Percentiles rank a stretch among this genome's conserved stretches.
Conservation (phyloP, 139 green algal species). For the Chloropicon primus region DNA sequence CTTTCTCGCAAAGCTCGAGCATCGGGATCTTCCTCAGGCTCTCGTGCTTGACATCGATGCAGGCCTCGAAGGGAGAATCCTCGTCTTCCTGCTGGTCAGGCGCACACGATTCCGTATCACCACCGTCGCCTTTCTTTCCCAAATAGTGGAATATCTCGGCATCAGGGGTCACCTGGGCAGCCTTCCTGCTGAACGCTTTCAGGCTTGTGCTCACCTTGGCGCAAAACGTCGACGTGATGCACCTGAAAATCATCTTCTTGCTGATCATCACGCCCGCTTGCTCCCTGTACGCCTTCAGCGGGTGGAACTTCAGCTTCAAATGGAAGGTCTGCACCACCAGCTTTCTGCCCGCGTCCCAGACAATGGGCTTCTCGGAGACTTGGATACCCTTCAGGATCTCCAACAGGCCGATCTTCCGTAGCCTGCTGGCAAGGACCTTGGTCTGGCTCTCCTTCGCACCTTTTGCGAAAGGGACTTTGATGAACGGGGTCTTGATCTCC, state of each 20-base stretch:
- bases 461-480: constrained; percentile 34
- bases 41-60: not conserved
- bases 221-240: not conserved
- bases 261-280: not conserved
- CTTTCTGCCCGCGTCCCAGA: not conserved
- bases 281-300: not conserved
- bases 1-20: not conserved
- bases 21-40: not conserved
- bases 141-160: not conserved
- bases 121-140: not conserved
- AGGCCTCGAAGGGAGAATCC: not conserved
- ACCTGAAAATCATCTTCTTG: not conserved
- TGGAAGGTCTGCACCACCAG: not conserved
- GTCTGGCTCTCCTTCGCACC: constrained; percentile 13
- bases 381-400: constrained; percentile 26
- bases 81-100: too few species aligned
- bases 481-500: constrained; percentile 80
- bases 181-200: not conserved
- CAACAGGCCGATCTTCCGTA: constrained; percentile 54
- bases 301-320: not conserved
- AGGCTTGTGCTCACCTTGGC: not conserved
- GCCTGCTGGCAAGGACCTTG: constrained; percentile 42
- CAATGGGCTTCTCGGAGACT: not conserved
- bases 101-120: too few species aligned
- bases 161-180: not conserved